Base-by-base conservation (phyloP, 805 yeast genomes). In the Yamadazyma philogaea region DNA sequence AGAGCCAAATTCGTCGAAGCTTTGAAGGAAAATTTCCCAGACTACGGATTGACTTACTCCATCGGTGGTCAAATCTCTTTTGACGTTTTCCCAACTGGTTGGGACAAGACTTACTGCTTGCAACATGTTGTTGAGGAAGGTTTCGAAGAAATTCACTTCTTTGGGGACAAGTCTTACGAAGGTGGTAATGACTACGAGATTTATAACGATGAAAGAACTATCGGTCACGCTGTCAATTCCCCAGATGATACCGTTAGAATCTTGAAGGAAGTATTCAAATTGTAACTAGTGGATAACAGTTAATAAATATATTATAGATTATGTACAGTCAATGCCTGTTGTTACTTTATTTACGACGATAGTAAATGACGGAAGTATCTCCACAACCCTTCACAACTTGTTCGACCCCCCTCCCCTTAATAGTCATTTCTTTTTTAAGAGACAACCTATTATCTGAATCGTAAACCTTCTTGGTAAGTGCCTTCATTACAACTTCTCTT, bases 181-280 rank as follows among this genome's bases (percentile, higher is more conserved):
- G 99, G 99, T 63, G 99, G 99, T 74, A 93, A 93, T 72, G 99
- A 93, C 74, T 93, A 84, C 72, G 99, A 93, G 78, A 93, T 93
- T 68, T 93, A 84, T 77, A 74, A 64, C 57, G 99, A 93, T 67
- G 67, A 74, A 42, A 87, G 99, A 81, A 90, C 97, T 51, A 82
- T 87, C 51, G 99, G 99, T 57, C 98, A 93, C 63, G 81, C 97
- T 47, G 98, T 93, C 54, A 76, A 78, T 57, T 71, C 77, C 56
- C 99, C 99, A 55, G 85, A 70, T 35, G 99, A 93, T 70, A 93
- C 99, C 54, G 81, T 81, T 54, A 79, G 69, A 56, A 84, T 87
- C 72, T 79, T 93, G 67, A 85, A 81, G 64, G 96, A 93, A 68
- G 58, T 84, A 44, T 93, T 91, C 69, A 65, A 75, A 47, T 68